phyloP scores from a whole-genome alignment of 495 filamentous ascomycete genomes.

The Lasiosphaeris hirsuta region DNA sequence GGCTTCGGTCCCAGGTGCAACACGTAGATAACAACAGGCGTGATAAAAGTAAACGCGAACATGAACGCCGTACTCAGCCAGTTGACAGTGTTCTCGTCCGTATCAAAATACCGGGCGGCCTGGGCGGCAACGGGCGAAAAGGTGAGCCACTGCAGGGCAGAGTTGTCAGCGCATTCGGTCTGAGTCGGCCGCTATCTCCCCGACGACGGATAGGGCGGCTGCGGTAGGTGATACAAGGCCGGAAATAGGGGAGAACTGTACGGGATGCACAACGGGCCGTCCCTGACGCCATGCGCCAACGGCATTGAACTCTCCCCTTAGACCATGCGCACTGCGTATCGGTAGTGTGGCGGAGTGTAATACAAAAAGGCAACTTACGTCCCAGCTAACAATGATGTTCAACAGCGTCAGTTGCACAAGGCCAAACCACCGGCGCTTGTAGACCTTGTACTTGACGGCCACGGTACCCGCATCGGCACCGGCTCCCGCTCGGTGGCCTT shows the following conservation, averaged over 20 bases:
- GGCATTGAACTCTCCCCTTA: too few species aligned
- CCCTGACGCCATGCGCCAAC: too few species aligned
- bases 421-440: conserved; percentile 88
- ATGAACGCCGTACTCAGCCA: conserved; percentile 87
- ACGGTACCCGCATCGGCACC: not conserved
- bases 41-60: conserved; percentile 73
- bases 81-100: conserved; percentile 76
- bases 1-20: conserved; percentile 77
- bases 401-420: conserved; percentile 76
- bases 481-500: not conserved
- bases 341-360: not conserved
- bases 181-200: not conserved
- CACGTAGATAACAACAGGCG: conserved; percentile 72
- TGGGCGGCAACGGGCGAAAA: conserved; percentile 81
- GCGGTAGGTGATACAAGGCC: not conserved
- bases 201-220: not conserved
- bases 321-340: not conserved
- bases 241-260: too few species aligned
- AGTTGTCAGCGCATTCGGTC: conserved; percentile 4
- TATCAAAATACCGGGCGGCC: conserved; percentile 70
- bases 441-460: conserved; percentile 61
- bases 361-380: conserved; percentile 57
- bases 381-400: conserved; percentile 93
- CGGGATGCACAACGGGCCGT: too few species aligned
- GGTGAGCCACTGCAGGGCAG: conserved; percentile 75